Evolutionary conservation across 768 basidiomycete genomes (phyloP).

Genomic region (Termitomyces sp.): DNA sequence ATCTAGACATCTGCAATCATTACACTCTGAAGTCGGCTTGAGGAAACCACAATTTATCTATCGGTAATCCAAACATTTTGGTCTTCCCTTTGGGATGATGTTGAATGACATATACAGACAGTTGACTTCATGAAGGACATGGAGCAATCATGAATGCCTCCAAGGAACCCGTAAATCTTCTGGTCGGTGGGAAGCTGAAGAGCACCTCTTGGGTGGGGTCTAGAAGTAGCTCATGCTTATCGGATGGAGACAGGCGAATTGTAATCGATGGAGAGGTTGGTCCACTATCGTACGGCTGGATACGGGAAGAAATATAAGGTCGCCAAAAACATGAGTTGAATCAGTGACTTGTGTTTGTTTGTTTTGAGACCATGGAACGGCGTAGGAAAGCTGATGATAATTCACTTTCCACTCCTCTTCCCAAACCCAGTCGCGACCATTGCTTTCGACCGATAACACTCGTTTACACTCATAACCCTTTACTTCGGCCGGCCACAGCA

Average conservation of each 20-base stretch:
- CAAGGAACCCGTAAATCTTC: background rate
- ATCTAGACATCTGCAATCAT: background rate
- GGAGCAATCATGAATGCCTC: background rate
- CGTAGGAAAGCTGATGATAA: conserved; percentile 7
- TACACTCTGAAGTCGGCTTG: background rate
- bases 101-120: background rate
- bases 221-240: conserved; percentile 2
- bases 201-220: background rate
- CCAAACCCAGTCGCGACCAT: conserved; percentile 1
- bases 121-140: background rate
- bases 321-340: no score
- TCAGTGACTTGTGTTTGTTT: conserved; percentile 7
- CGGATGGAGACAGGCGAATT: background rate
- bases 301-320: background rate
- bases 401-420: conserved; percentile 1
- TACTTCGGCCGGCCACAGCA: conserved; percentile 9
- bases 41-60: background rate
- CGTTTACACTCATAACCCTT: conserved; percentile 13
- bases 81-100: background rate
- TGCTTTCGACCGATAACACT: conserved; percentile 13
- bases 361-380: conserved; percentile 8
- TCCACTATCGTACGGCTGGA: background rate
- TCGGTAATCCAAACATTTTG: background rate
- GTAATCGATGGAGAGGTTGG: conserved; percentile 3
- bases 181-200: background rate